Conservation (phyloP, 306 rosid species). For the Biancaea sappan region DNA sequence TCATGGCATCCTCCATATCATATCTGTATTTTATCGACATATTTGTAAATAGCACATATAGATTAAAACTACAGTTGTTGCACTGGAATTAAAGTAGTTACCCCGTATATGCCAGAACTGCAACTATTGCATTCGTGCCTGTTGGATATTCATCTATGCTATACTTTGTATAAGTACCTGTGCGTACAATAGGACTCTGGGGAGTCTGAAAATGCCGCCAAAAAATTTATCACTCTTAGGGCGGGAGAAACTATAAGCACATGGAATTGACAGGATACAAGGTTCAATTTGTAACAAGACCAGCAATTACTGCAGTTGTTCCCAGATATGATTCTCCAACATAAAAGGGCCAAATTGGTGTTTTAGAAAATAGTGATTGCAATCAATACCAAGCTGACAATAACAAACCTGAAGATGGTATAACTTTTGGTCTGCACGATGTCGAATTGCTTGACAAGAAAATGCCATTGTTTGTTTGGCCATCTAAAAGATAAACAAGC, state of each 20-base stretch:
- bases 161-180: conserved; percentile 68
- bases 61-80: conserved; percentile 20
- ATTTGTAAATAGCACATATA: conserved; percentile 22
- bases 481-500: conserved; percentile 59
- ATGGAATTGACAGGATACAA: background rate
- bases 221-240: conserved; percentile 19
- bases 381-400: conserved; percentile 28
- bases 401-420: conserved; percentile 89
- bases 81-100: conserved; percentile 41
- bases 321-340: conserved; percentile 15
- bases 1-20: conserved; percentile 99
- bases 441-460: conserved; percentile 74
- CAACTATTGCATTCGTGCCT: conserved; percentile 97
- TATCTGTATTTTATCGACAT: conserved; percentile 52
- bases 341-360: conserved; percentile 2
- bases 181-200: conserved; percentile 88
- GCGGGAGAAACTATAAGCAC: conserved; percentile 12
- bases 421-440: conserved; percentile 92
- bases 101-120: conserved; percentile 97
- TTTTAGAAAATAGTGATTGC: background rate
- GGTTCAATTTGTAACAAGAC: conserved; percentile 14
- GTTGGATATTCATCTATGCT: conserved; percentile 80
- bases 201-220: conserved; percentile 74
- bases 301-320: conserved; percentile 10
- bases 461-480: conserved; percentile 99